Percentiles rank a stretch among this genome's conserved stretches.
These are phyloP conservation scores for Heliosperma pusillum DNA, from an alignment of 148 eudicot genomes.

Conservation along the genomic window DNA sequence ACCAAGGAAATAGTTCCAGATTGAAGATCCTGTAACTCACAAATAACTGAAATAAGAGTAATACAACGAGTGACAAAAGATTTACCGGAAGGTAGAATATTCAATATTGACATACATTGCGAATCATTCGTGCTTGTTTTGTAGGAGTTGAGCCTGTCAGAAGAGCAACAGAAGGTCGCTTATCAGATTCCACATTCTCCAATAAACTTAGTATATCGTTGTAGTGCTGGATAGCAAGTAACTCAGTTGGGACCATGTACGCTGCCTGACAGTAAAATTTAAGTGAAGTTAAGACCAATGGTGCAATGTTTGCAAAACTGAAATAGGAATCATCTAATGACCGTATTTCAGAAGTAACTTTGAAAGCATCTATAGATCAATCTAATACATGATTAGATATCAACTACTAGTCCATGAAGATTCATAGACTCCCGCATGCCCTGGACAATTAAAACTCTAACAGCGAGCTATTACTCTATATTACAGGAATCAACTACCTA, in stretches of 20 bases:
- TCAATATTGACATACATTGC: conserved; percentile 45
- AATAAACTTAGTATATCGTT: conserved; percentile 57
- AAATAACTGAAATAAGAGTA: conserved; percentile 17
- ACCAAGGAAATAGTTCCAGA: conserved; percentile 74
- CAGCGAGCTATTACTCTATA: not conserved
- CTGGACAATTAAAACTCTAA: not conserved
- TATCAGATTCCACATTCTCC: conserved; percentile 41
- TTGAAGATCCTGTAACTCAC: conserved; percentile 67
- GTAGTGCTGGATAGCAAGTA: conserved; percentile 91
- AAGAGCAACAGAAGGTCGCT: conserved; percentile 68
- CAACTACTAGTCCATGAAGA: not conserved
- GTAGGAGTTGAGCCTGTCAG: conserved; percentile 86
- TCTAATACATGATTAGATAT: not conserved
- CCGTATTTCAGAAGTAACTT: not conserved
- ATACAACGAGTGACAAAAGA: conserved; percentile 17
- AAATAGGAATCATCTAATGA: not conserved
- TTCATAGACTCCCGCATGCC: not conserved
- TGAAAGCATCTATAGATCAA: not conserved
- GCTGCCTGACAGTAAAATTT: conserved; percentile 60
- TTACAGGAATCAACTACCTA: not conserved
- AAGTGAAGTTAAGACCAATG: not conserved
- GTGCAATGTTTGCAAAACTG: not conserved
- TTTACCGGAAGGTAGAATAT: not conserved
- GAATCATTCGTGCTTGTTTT: conserved; percentile 69
- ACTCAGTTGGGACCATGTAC: conserved; percentile 95